Percentiles rank a stretch among this genome's conserved stretches.
phyloP scores from a whole-genome alignment of 1,284 basidiomycete genomes.

The Ustilago trichophora region DNA sequence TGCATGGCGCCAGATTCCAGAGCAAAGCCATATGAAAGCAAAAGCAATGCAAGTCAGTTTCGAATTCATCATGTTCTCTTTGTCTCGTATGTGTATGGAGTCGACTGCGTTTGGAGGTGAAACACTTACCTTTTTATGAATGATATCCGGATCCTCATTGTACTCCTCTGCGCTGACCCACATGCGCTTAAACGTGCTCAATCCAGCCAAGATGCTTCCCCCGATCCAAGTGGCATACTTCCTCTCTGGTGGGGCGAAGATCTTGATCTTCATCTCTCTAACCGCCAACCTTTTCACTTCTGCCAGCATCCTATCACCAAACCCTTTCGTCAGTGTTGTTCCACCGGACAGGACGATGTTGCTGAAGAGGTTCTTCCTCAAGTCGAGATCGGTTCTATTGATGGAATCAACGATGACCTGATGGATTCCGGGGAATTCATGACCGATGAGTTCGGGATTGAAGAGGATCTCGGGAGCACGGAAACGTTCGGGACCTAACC shows the following conservation, averaged over 20 bases:
- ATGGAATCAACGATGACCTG: constrained; percentile 74
- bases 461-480: constrained; percentile 97
- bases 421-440: constrained; percentile 95
- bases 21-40: background rate
- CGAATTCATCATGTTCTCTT: no score
- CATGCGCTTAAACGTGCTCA: constrained; percentile 93
- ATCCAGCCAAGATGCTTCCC: constrained; percentile 80
- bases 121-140: constrained; percentile 74
- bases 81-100: no score
- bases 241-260: constrained; percentile 98
- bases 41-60: no score
- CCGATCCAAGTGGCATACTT: constrained; percentile 99
- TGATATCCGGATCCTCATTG: constrained; percentile 97
- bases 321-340: constrained; percentile 76
- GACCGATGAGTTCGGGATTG: constrained; percentile 96
- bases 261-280: constrained; percentile 98
- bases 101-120: no score
- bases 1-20: background rate
- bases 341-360: constrained; percentile 98
- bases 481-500: constrained; percentile 94
- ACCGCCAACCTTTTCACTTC: constrained; percentile 97
- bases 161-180: constrained; percentile 96
- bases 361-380: constrained; percentile 92
- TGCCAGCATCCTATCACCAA: constrained; percentile 91
- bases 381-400: constrained; percentile 76